Evolutionary conservation across 805 yeast genomes (phyloP).

Genomic region (Wickerhamomyces alni): DNA sequence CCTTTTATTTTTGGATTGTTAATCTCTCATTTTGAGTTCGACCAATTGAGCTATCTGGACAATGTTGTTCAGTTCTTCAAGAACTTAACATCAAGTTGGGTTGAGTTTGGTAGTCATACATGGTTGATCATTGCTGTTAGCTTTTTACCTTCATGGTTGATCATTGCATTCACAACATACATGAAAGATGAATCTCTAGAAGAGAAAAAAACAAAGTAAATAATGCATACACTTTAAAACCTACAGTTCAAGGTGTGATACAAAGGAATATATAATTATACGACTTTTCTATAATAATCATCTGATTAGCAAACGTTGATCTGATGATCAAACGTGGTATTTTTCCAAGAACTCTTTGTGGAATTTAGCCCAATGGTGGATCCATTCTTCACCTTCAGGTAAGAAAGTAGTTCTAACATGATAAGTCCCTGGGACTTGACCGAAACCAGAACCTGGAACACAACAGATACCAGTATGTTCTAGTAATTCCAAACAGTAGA

Average conservation of each 20-base stretch:
- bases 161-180: constrained; percentile 25
- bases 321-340: not conserved
- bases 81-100: constrained; percentile 59
- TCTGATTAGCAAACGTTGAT: no score
- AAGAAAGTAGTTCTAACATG: constrained; percentile 95
- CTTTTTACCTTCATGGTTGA: constrained; percentile 82
- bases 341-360: constrained; percentile 59
- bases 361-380: constrained; percentile 69
- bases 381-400: constrained; percentile 93
- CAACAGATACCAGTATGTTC: constrained; percentile 93
- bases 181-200: constrained; percentile 1
- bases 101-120: constrained; percentile 73
- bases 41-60: constrained; percentile 14
- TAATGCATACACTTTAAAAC: not conserved
- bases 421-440: constrained; percentile 83
- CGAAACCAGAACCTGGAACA: constrained; percentile 97
- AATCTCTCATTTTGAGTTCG: constrained; percentile 23
- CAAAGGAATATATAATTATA: not conserved
- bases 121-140: constrained; percentile 70
- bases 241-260: no score
- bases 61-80: constrained; percentile 27
- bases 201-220: constrained; percentile 6
- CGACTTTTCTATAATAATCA: no score
- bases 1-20: constrained; percentile 41
- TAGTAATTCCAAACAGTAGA: constrained; percentile 78